Evolutionary conservation across 345 rosid species (phyloP).

Genomic region (Brassica incana): DNA sequence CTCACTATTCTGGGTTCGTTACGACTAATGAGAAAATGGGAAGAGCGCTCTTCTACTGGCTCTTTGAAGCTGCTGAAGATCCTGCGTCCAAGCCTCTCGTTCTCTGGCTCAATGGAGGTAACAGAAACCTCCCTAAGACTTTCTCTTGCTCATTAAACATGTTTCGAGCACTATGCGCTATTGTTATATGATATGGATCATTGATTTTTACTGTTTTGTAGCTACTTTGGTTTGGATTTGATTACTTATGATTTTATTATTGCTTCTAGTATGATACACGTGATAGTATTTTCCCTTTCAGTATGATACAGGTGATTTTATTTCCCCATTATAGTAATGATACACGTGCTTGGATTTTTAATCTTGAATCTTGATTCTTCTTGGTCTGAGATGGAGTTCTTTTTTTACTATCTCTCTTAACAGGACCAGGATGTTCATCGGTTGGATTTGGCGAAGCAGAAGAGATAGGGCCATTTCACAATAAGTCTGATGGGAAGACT

Average conservation of each 20-base stretch:
- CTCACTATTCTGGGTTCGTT: constrained; percentile 73
- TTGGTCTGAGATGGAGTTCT: constrained; percentile 4
- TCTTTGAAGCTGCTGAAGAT: constrained; percentile 70
- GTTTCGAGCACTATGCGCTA: background rate
- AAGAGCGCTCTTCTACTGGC: constrained; percentile 85
- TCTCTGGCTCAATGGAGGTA: constrained; percentile 90
- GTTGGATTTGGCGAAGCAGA: constrained; percentile 87
- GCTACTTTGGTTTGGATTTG: background rate
- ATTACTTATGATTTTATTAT: background rate
- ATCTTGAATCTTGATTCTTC: background rate
- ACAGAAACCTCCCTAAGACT: background rate
- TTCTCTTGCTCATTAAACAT: background rate
- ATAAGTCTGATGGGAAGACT: constrained; percentile 68
- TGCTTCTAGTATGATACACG: background rate
- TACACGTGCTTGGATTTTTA: background rate
- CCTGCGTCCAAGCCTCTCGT: constrained; percentile 79
- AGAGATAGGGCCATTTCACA: constrained; percentile 92
- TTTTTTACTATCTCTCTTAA: background rate
- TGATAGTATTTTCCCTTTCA: background rate
- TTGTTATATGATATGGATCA: background rate
- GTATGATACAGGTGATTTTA: background rate
- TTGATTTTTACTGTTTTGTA: background rate
- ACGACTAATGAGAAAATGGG: constrained; percentile 65
- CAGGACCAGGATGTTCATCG: constrained; percentile 98
- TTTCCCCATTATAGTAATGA: background rate